These are phyloP conservation scores for Elsinoe arachidis DNA, from an alignment of 2,329 filamentous ascomycete genomes.

Conservation along the genomic window DNA sequence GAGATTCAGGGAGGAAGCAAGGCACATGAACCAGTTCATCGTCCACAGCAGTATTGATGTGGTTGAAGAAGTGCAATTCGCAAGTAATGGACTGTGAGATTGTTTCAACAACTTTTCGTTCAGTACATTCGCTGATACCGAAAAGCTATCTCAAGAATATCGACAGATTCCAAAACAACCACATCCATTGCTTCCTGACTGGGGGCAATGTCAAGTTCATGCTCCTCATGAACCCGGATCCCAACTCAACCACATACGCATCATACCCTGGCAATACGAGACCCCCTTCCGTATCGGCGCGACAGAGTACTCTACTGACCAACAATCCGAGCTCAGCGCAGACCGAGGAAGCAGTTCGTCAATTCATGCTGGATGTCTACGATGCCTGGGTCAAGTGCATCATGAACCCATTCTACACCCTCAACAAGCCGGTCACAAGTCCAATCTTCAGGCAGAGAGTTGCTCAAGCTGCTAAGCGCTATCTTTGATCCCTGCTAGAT, in stretches of 20 bases:
- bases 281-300: conserved; percentile 22
- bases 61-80: conserved; percentile 95
- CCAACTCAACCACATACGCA: conserved; percentile 27
- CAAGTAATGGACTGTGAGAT: conserved; percentile 67
- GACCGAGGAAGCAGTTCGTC: conserved; percentile 89
- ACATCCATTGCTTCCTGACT: conserved; percentile 90
- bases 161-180: conserved; percentile 93
- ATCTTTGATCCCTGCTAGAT: conserved; percentile 48
- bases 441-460: conserved; percentile 78
- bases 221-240: conserved; percentile 73
- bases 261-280: conserved; percentile 23
- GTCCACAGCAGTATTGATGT: conserved; percentile 90
- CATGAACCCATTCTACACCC: conserved; percentile 92
- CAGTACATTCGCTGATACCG: background rate
- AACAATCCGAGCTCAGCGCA: conserved; percentile 75
- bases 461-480: conserved; percentile 83
- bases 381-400: conserved; percentile 94
- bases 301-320: conserved; percentile 29
- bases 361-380: conserved; percentile 92
- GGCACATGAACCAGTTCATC: conserved; percentile 95
- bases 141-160: conserved; percentile 87
- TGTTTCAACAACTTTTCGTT: background rate
- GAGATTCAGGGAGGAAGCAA: conserved; percentile 78
- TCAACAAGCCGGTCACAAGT: conserved; percentile 77
- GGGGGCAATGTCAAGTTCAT: conserved; percentile 89